Percentiles rank a stretch among this genome's conserved stretches.
These are phyloP conservation scores for Orbilia quercus DNA, from an alignment of 2,329 filamentous ascomycete genomes.

Conservation along the genomic window DNA sequence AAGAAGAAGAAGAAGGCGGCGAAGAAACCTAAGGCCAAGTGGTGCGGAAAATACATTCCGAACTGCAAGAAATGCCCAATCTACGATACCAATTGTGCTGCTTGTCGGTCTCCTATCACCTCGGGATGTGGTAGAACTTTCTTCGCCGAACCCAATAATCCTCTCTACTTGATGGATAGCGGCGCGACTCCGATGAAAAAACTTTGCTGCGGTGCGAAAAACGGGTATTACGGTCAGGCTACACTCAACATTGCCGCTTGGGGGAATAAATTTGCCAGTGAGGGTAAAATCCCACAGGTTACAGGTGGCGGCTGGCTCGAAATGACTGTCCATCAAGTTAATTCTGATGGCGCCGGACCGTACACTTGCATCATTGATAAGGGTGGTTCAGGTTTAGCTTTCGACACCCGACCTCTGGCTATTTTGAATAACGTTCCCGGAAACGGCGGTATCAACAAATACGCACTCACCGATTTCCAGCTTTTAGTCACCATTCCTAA, in stretches of 20 bases:
- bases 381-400: constrained; percentile 64
- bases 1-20: constrained; percentile 10
- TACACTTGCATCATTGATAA: constrained; percentile 69
- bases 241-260: constrained; percentile 18
- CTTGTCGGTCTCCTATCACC: constrained; percentile 12
- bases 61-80: constrained; percentile 27
- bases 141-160: background rate
- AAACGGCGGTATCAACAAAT: constrained; percentile 58
- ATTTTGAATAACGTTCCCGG: constrained; percentile 72
- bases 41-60: constrained; percentile 5
- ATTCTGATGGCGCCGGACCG: constrained; percentile 69
- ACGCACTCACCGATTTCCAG: constrained; percentile 1
- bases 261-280: constrained; percentile 1
- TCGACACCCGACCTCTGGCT: constrained; percentile 61
- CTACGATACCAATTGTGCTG: constrained; percentile 20
- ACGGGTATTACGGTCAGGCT: constrained; percentile 9
- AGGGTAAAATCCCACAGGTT: constrained; percentile 66
- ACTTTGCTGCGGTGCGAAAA: constrained; percentile 62
- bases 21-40: background rate
- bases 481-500: constrained; percentile 33
- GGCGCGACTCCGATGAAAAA: constrained; percentile 69
- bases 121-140: constrained; percentile 27
- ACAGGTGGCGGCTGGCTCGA: constrained; percentile 65
- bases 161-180: constrained; percentile 56
- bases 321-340: constrained; percentile 69